A percentile compares a stretch with the other conserved stretches of the same genome.
phyloP scores from a whole-genome alignment of 2,329 filamentous ascomycete genomes.

The Botryotinia narcissicola region DNA sequence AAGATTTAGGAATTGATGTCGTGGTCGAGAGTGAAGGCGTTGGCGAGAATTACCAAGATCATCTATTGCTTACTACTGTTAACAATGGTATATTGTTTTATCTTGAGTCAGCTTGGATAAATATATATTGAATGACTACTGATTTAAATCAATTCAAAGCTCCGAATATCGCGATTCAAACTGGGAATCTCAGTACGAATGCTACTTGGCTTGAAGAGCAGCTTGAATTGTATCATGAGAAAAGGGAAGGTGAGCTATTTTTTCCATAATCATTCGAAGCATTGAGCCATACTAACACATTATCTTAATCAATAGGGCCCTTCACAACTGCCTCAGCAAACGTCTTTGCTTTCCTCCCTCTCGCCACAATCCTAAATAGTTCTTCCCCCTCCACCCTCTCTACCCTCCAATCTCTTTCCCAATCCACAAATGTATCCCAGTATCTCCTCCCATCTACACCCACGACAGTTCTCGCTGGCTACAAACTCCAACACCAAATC shows the following conservation, averaged over 20 bases:
- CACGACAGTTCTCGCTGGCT: neutral
- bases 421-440: neutral
- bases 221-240: constrained; percentile 10
- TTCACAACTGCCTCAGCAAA: constrained; percentile 17
- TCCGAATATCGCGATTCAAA: constrained; percentile 1
- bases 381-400: neutral
- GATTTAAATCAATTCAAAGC: neutral
- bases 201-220: constrained; percentile 18
- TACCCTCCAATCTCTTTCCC: neutral
- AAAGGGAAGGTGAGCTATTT: constrained; percentile 1
- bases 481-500: constrained; percentile 8
- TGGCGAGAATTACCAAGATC: constrained; percentile 51
- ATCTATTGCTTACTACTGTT: constrained; percentile 23
- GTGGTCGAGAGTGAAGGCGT: constrained; percentile 49
- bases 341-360: constrained; percentile 2
- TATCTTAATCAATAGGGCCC: neutral
- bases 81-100: neutral
- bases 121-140: neutral
- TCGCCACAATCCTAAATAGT: constrained; percentile 5
- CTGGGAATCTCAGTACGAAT: constrained; percentile 19
- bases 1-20: constrained; percentile 43
- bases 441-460: constrained; percentile 13
- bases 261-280: fast-evolving
- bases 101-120: neutral
- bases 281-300: neutral